Base-by-base conservation (phyloP, 2,329 filamentous ascomycete species). In the Cladosporium velox region DNA sequence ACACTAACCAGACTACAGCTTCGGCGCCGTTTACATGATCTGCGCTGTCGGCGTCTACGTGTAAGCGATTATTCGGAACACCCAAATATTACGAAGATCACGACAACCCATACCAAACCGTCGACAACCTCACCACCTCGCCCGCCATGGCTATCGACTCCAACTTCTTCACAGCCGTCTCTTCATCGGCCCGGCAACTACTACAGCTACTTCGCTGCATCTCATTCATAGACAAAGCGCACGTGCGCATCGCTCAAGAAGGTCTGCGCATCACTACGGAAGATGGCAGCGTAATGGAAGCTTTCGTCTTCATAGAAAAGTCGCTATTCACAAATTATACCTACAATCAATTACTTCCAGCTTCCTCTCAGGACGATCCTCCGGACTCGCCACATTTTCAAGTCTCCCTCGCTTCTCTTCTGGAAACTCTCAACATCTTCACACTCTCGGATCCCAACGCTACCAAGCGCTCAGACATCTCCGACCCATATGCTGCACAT, bases 1-100 rank as follows among this genome's bases (percentile, higher is more conserved):
- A 54, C 24, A 44, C 54, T 67, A 51, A 72, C 66, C 24, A 38
- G 52, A 66, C 35, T 67, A 49, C 76, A 97, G 94, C 60, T 91
- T 97, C 79, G 95, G 95, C 73, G 90, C 94, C 60, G 93, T 99
- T 55, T 97, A 95, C 82, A 97, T 97, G 90, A 98, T 99, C 82
- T 99, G 95, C 81, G 95, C 93, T 67, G 95, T 95, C 78, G 95
- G 95, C 78, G 95, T 99, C 77, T 98, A 99, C 88, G 92, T 99
- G 79, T 99, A 87, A 81, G 18, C 65, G 75, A 11, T 24, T 5
- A 34, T 32, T 32, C 18, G 41, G 2, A 21, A 8, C 35, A 24
- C 52, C 24, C 59, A 24, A 15, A 41, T 2, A 35, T 59, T 57
- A 80, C 80, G 79, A 77, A 79, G 63, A 71, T 74, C 57, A 47